Conservation (phyloP, 176 grass and related monocot genomes). For the Phoenix roebelenii region DNA sequence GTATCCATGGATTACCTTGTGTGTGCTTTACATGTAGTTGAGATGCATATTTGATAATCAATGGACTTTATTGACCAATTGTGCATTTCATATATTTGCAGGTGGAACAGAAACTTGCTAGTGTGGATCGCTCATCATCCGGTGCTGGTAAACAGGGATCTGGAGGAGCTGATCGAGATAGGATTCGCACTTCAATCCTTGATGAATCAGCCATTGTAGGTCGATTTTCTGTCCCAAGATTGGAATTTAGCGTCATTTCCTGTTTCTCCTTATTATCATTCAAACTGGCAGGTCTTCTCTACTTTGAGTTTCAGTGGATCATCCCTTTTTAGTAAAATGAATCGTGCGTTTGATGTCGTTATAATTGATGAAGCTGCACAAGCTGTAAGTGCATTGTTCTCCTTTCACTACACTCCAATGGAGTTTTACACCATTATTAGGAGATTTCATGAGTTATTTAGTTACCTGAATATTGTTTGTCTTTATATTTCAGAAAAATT, state of each 20-base stretch:
- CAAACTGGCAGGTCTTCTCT: slow-evolving; percentile 72
- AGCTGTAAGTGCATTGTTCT: slow-evolving; percentile 49
- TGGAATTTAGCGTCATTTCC: not conserved
- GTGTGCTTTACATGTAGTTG: slow-evolving; percentile 2
- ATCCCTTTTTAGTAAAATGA: slow-evolving; percentile 70
- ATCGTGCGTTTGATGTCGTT: slow-evolving; percentile 79
- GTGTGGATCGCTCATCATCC: slow-evolving; percentile 40
- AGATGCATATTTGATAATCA: too few relatives aligned
- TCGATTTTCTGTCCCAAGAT: slow-evolving; percentile 14
- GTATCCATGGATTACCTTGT: slow-evolving; percentile 98
- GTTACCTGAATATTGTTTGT: too few relatives aligned
- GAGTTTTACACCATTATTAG: slow-evolving; percentile 11
- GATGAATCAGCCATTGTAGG: slow-evolving; percentile 89
- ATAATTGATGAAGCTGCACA: slow-evolving; percentile 99
- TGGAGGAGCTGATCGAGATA: slow-evolving; percentile 46
- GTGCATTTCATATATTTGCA: slow-evolving; percentile 24
- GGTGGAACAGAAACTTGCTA: slow-evolving; percentile 77
- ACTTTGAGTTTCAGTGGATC: slow-evolving; percentile 96
- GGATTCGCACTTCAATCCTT: slow-evolving; percentile 67
- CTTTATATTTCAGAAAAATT: too few relatives aligned
- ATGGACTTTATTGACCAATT: not conserved
- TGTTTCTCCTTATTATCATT: slow-evolving; percentile 21
- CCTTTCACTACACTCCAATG: not conserved
- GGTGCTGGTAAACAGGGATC: slow-evolving; percentile 41
- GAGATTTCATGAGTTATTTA: not conserved